Base-by-base conservation (phyloP, 2,329 filamentous ascomycete species). In the Nemania sp. region DNA sequence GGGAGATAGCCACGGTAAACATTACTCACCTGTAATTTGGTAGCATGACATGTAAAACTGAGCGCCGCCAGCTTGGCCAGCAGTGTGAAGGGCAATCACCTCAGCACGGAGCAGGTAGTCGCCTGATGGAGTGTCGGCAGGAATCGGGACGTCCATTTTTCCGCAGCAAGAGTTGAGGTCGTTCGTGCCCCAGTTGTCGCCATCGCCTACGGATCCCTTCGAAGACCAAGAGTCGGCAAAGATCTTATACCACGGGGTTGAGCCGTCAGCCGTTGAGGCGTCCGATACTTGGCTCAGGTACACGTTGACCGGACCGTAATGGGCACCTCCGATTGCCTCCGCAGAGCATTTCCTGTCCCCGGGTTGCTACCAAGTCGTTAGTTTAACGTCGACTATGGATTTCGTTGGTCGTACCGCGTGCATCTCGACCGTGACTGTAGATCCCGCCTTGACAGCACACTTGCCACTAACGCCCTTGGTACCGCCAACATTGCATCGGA, bases 271-370 rank as follows among this genome's bases (percentile, higher is more conserved):
- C 0, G 78, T 81, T 35, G 80, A 75, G 3, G 86, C 82, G 72
- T 87, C 81, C 27, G 78, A 68, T 22, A 88, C 85, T 70, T 85
- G 82, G 74, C 81, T 81, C 63, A 87, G 79, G 75, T 87, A 87
- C 0, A 85, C 80, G 56, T 85, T 81, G 38, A 87, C 84, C 1
- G 86, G 85, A 10, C 85, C 85, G 72, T 83, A 86, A 76, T 88
- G 86, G 47, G 82, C 81, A 38, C 86, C 85, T 32, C 86, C 86
- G 60, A 88, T 86, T 24, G 85, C 86, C 69, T 86, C 81, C 53
- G 78, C 80, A 22, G 72, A 70, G 73, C 85, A 87, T 32, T 71
- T 77, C 51, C 85, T 81, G 72, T 86, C 83, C 55, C 79, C 79
- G 20, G 78, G 78, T 80, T 86, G 83, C 77, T 82, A 15, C 11